These are phyloP conservation scores for Boletus fagicola DNA, from an alignment of 768 basidiomycete species.

Conservation along the genomic window DNA sequence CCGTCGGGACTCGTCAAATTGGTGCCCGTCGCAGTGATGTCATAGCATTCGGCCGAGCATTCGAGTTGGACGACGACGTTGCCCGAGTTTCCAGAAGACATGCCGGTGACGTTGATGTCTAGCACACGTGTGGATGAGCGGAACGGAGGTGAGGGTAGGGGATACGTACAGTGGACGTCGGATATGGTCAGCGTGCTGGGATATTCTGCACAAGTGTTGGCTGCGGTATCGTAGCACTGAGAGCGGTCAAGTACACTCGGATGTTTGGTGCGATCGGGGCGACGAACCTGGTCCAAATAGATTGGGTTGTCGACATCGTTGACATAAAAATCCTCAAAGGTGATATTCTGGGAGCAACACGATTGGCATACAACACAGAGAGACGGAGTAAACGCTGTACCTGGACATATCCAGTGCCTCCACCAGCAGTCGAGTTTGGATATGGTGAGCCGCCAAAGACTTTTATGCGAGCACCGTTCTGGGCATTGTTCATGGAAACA, in stretches of 20 bases:
- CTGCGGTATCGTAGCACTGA: slow-evolving; percentile 39
- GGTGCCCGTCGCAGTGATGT: slow-evolving; percentile 37
- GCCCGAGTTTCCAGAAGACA: slow-evolving; percentile 40
- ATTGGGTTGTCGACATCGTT: slow-evolving; percentile 44
- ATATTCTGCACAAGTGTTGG: slow-evolving; percentile 37
- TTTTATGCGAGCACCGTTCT: slow-evolving; percentile 54
- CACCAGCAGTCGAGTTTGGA: slow-evolving; percentile 39
- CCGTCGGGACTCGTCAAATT: slow-evolving; percentile 30
- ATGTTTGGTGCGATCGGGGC: too few relatives aligned
- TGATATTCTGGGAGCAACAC: slow-evolving; percentile 16
- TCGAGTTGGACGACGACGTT: slow-evolving; percentile 41
- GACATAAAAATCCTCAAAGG: slow-evolving; percentile 29
- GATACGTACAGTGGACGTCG: slow-evolving; percentile 40
- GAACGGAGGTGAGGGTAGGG: neutral
- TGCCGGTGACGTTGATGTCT: slow-evolving; percentile 43
- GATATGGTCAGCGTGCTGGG: slow-evolving; percentile 39
- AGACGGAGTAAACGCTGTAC: slow-evolving; percentile 14
- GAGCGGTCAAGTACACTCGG: neutral
- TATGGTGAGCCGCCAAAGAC: slow-evolving; percentile 46
- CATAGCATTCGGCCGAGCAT: slow-evolving; percentile 39
- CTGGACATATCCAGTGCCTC: slow-evolving; percentile 43
- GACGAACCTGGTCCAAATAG: slow-evolving; percentile 35
- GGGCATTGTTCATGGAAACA: slow-evolving; percentile 43
- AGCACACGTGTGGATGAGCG: neutral
- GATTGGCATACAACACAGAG: neutral